Evolutionary conservation across 2,329 filamentous ascomycete species (phyloP).

Genomic region (Capronia coronata): DNA sequence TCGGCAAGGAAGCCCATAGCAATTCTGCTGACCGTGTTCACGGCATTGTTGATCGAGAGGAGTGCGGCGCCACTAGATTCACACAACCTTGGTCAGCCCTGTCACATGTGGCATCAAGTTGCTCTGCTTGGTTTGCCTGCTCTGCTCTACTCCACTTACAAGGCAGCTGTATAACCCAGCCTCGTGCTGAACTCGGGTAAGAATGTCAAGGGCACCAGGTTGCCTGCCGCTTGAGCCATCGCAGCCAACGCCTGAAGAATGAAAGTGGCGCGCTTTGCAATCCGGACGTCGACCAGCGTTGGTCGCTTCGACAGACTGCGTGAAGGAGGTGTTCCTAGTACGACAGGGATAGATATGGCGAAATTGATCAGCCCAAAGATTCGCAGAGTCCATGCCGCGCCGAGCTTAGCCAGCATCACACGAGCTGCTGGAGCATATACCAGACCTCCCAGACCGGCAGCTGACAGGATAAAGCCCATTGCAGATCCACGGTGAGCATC

Average conservation of each 20-base stretch:
- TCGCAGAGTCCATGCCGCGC: conserved; percentile 37
- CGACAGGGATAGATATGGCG: conserved; percentile 32
- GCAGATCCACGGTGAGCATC: conserved; percentile 51
- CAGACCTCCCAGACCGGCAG: conserved; percentile 54
- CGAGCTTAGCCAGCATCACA: conserved; percentile 31
- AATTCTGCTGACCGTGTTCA: conserved; percentile 37
- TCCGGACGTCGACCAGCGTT: conserved; percentile 33
- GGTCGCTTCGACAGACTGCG: conserved; percentile 27
- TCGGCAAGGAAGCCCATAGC: conserved; percentile 37
- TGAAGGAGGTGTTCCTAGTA: conserved; percentile 29
- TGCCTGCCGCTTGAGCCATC: conserved; percentile 36
- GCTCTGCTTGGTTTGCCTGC: too few species aligned
- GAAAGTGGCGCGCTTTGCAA: conserved; percentile 35
- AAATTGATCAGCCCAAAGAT: conserved; percentile 25
- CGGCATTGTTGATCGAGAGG: conserved; percentile 38
- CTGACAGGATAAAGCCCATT: conserved; percentile 54
- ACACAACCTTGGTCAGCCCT: too few species aligned
- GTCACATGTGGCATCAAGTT: too few species aligned
- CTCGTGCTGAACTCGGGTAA: conserved; percentile 37
- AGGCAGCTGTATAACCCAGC: conserved; percentile 33
- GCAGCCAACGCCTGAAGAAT: conserved; percentile 35
- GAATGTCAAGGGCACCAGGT: conserved; percentile 38
- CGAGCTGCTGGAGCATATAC: conserved; percentile 42
- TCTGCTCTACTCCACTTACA: conserved; percentile 8
- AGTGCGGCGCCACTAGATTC: conserved; percentile 36